Conservation (phyloP, 225 moss, liverwort and hornwort genomes). For the Pseudoscleropodium purum region DNA sequence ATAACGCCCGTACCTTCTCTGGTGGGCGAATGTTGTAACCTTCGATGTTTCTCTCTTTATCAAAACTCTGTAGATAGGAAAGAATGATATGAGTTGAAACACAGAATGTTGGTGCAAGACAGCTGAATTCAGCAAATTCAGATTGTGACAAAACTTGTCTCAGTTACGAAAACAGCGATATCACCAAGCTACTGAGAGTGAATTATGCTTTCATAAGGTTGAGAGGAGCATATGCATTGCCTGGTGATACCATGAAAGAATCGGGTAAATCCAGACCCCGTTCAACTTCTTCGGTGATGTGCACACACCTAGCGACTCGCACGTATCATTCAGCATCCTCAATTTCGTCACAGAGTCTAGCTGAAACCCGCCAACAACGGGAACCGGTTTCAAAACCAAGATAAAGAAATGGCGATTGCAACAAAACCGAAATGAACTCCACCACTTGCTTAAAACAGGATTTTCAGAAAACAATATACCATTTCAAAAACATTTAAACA, state of each 20-base stretch:
- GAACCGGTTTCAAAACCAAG: not conserved
- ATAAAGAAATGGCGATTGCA: not conserved
- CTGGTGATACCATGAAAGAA: conserved; percentile 97
- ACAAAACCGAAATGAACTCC: not conserved
- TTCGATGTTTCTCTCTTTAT: conserved; percentile 81
- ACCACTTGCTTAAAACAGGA: not conserved
- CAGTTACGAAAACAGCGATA: not conserved
- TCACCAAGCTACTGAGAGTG: not conserved
- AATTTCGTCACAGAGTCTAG: conserved; percentile 70
- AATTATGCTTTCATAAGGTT: not conserved
- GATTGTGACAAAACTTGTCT: not conserved
- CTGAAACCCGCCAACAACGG: not conserved
- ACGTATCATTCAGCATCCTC: conserved; percentile 50
- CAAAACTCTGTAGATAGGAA: conserved; percentile 61
- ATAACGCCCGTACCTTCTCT: conserved; percentile 39
- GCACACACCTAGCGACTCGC: conserved; percentile 57
- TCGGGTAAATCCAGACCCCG: conserved; percentile 74
- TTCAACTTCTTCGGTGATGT: conserved; percentile 62
- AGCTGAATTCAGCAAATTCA: not conserved
- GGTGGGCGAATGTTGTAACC: conserved; percentile 75
- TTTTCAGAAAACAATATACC: not conserved
- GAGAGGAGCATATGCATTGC: conserved; percentile 45
- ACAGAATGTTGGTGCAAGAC: not conserved
- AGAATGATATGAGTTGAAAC: not conserved
- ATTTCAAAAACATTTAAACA: not conserved